phyloP scores from a whole-genome alignment of 2,329 filamentous ascomycete species.

The Fusarium sp. region DNA sequence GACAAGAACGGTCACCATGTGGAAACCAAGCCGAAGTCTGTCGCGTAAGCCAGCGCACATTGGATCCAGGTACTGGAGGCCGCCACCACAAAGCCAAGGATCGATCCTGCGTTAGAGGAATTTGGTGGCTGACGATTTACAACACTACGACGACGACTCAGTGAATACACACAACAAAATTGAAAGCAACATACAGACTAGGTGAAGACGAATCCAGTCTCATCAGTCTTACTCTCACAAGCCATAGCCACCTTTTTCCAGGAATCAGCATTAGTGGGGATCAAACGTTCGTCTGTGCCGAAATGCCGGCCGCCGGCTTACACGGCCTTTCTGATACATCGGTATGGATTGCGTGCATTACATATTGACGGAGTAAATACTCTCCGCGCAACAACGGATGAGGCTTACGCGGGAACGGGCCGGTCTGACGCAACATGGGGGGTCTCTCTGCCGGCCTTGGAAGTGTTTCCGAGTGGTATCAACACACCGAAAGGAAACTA shows the following conservation, averaged over 20 bases:
- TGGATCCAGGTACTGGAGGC: not conserved
- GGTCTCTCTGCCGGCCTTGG: not conserved
- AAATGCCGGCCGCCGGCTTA: not conserved
- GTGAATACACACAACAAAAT: not conserved
- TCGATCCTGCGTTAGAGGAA: not conserved
- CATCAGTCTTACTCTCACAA: not conserved
- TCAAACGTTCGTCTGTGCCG: not conserved
- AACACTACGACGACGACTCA: not conserved
- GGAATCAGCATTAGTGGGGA: not conserved
- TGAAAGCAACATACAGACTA: not conserved
- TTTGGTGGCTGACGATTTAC: not conserved
- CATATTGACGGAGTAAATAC: not conserved
- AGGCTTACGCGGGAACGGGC: slow-evolving; percentile 28
- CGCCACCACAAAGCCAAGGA: not conserved
- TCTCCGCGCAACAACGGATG: slow-evolving; percentile 5
- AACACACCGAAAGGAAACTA: not conserved
- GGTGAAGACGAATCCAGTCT: not conserved
- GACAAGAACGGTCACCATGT: not conserved
- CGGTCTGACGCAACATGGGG: slow-evolving; percentile 20
- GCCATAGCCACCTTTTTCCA: not conserved
- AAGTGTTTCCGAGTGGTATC: slow-evolving; percentile 15
- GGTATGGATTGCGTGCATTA: not conserved
- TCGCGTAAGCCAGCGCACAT: slow-evolving; percentile 1
- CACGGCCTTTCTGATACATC: not conserved
- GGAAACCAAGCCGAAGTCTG: slow-evolving; percentile 2